Evolutionary conservation across 371 early-diverging fungal species (phyloP).

Genomic region (Blastocladiella emersonii): DNA sequence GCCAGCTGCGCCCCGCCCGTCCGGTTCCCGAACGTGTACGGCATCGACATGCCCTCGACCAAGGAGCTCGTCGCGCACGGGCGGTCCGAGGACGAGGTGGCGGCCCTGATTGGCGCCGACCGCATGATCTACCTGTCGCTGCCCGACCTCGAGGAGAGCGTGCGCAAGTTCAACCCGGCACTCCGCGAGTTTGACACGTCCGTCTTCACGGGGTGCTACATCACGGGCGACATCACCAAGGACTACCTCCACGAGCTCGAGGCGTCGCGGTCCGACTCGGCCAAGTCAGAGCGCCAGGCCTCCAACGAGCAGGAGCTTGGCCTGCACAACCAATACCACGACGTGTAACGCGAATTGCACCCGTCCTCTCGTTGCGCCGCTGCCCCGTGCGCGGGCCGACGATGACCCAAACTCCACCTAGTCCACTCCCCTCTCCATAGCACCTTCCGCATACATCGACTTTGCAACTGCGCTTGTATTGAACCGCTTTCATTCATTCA

Average conservation of each 20-base stretch:
- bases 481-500: no score
- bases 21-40: constrained; percentile 93
- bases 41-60: constrained; percentile 96
- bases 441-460: no score
- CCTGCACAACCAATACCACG: not conserved
- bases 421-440: no score
- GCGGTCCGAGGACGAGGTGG: constrained; percentile 64
- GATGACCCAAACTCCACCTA: no score
- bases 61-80: constrained; percentile 77
- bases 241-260: constrained; percentile 71
- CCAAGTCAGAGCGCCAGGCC: not conserved
- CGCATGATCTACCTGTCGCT: constrained; percentile 77
- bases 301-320: not conserved
- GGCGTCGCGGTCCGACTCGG: constrained; percentile 5
- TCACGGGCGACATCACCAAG: constrained; percentile 70
- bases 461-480: no score
- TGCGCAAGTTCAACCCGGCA: constrained; percentile 58
- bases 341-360: no score
- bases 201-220: constrained; percentile 84
- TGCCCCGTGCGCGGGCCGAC: no score
- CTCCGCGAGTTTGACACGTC: constrained; percentile 80
- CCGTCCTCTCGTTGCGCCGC: no score
- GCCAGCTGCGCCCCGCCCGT: constrained; percentile 94
- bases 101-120: constrained; percentile 81
- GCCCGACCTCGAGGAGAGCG: constrained; percentile 65